Evolutionary conservation across 108 stramenopile genomes (phyloP), one percentile per base, ranked within the genome.

Genomic region (Cyclotella atomus): DNA sequence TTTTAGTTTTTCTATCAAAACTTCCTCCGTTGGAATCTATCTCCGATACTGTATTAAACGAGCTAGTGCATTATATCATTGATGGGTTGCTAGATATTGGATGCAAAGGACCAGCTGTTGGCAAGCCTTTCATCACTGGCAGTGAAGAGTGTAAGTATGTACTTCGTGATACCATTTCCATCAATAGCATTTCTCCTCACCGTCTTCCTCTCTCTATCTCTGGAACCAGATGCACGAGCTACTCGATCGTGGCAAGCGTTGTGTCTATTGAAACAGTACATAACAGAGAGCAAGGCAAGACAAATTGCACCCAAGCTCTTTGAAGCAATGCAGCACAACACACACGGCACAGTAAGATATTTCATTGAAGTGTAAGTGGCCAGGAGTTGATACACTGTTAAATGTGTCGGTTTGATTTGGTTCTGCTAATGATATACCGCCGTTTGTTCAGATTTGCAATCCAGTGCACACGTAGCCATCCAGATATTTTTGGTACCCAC

Each of bases 201-300:
- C 23, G 9, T 23, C 33, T 2, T 33, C 57, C 2, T 35, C 1
- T 8, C 2, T 15, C 57, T 59, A 21, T 17, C 19, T 52, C n/a
- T n/a, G n/a, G n/a, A n/a, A n/a, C n/a, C 41, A 65, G 64, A 94
- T 76, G 85, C 83, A 32, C 69, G 70, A 16, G 88, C 86, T 56
- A 92, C 85, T 45, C 73, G 93, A 61, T 75, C 77, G 0, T 96
- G 90, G 91, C 95, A 96, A 83, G 89, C 91, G 1, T 50, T 94
- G 4, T 94, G 92, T 70, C 68, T 91, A 20, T 66, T 96, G 17
- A 79, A 73, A 43, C 46, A 87, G 36, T 96, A 88, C 77, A 87
- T 94, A 0, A 88, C 91, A 19, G 33, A 69, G 9, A 86, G 85
- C 14, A 87, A 89, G 73, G 92, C 91, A 21, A 34, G 66, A 15